Conservation (phyloP, 148 eudicot genomes). For the Cornus florida region DNA sequence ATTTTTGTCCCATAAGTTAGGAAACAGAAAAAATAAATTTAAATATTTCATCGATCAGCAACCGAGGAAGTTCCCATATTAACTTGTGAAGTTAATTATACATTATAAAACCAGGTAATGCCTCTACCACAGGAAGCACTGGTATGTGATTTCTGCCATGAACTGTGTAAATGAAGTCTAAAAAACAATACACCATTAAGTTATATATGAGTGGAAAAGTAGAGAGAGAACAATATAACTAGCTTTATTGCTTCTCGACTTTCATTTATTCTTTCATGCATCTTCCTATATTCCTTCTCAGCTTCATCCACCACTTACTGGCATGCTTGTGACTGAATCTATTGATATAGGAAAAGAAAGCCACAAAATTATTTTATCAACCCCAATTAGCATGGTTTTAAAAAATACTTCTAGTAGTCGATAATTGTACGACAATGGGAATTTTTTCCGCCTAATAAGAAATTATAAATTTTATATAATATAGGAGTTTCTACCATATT, state of each 20-base stretch:
- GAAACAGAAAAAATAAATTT: background rate
- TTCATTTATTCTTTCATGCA: slow-evolving; percentile 59
- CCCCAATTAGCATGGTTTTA: background rate
- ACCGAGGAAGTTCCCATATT: background rate
- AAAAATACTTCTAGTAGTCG: background rate
- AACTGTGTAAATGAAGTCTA: slow-evolving; percentile 68
- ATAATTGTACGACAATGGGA: no score
- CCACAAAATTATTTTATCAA: slow-evolving; percentile 3
- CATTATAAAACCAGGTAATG: background rate
- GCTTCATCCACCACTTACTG: slow-evolving; percentile 71
- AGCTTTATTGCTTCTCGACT: slow-evolving; percentile 79
- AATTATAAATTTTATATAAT: no score
- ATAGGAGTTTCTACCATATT: no score
- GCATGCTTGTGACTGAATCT: slow-evolving; percentile 81
- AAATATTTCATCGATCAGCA: background rate
- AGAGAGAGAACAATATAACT: background rate
- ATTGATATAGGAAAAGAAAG: slow-evolving; percentile 8
- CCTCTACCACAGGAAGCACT: slow-evolving; percentile 60
- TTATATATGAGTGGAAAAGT: background rate
- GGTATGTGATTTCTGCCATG: slow-evolving; percentile 60
- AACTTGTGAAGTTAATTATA: background rate
- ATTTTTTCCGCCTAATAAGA: no score
- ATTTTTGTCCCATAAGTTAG: background rate
- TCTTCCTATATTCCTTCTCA: slow-evolving; percentile 72
- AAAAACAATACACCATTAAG: slow-evolving; percentile 15